These are phyloP conservation scores for Ilyonectria sp. DNA, from an alignment of 2,329 filamentous ascomycete species.

Conservation along the genomic window DNA sequence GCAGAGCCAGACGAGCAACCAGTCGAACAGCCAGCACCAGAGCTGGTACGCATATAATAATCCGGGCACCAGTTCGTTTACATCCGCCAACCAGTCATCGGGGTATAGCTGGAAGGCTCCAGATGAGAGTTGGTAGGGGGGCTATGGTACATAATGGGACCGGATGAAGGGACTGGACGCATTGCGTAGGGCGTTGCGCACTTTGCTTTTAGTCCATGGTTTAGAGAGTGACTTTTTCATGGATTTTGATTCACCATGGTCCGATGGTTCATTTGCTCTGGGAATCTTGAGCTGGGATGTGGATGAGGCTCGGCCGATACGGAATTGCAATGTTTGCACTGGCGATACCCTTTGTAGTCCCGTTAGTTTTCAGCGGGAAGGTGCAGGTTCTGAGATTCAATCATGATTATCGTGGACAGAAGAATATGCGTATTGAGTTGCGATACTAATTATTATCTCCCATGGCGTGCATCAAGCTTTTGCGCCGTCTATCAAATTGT, in stretches of 20 bases:
- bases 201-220: neutral
- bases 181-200: neutral
- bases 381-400: neutral
- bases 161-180: neutral
- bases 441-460: slow-evolving; percentile 16
- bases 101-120: slow-evolving; percentile 46
- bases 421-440: neutral
- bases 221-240: neutral
- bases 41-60: slow-evolving; percentile 49
- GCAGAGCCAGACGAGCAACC: slow-evolving; percentile 36
- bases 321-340: neutral
- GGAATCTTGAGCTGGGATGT: neutral
- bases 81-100: slow-evolving; percentile 39
- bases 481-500: slow-evolving; percentile 17
- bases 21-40: slow-evolving; percentile 30
- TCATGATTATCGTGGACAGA: neutral
- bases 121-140: slow-evolving; percentile 40
- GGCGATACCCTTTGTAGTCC: neutral
- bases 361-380: neutral
- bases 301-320: neutral
- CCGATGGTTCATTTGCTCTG: neutral
- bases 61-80: slow-evolving; percentile 36
- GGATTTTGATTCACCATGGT: neutral
- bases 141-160: neutral
- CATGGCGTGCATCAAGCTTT: neutral